Base-by-base conservation (phyloP, 1,284 basidiomycete species). In the Ustilago loliicola region DNA sequence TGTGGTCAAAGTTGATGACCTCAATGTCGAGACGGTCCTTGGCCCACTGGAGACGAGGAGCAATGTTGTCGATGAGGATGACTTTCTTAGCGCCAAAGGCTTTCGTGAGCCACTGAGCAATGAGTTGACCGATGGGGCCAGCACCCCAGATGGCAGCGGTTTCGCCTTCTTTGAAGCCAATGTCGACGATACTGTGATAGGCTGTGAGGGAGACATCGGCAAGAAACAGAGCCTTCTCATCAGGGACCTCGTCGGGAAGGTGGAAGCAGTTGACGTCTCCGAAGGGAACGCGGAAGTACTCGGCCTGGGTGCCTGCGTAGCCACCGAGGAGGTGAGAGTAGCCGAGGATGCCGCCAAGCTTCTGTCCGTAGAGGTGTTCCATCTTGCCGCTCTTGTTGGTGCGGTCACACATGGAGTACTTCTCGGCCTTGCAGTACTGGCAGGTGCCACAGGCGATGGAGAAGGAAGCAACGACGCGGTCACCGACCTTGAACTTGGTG, bases 371-470 rank as follows among this genome's bases (percentile, higher is more conserved):
- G 89, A 93, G 90, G 34, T 88, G 88, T 45, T 91, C 90, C 87
- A 90, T 89, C 10, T 92, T 84, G 3, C 88, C 89, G 10, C 91
- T 91, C 65, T 89, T 88, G 87, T 93, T 93, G 19, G 92, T 93
- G 23, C 88, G 86, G 66, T 93, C 91, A 83, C 93, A 94, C 86
- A 92, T 91, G 1, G 90, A 91, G 0, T 91, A 91, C 0, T 92
- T 87, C 78, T 92, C 92, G 82, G 92, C 87, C 85, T 93, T 88
- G 89, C 92, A 94, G 85, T 90, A 93, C 50, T 88, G 83, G 87
- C 93, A 94, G 50, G 90, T 88, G 6, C 93, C 93, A 80, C 93
- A 94, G 0, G 91, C 91, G 61, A 93, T 91, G 80, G 93, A 92
- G 90, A 93, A 94, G 0, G 91, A 91, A 0, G 90, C 90, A 15